Conservation (phyloP, 2,329 filamentous ascomycete genomes). For the Phoma sp. region DNA sequence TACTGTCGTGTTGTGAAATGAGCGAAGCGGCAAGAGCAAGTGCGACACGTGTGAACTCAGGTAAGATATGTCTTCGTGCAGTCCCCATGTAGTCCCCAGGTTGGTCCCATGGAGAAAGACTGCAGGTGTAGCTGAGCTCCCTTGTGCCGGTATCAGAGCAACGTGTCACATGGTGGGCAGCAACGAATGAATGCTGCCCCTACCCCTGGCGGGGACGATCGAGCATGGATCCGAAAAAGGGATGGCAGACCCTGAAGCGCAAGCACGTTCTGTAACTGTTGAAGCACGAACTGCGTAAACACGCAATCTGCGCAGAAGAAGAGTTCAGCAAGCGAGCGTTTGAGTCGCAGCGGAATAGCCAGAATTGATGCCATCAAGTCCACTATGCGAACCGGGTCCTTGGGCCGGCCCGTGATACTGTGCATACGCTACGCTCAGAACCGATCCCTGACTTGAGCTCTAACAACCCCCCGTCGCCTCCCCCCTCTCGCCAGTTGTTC, state of each 20-base stretch:
- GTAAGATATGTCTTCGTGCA: not conserved
- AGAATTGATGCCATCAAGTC: not conserved
- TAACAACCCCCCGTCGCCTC: slow-evolving; percentile 23
- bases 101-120: too few species aligned
- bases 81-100: too few species aligned
- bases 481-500: slow-evolving; percentile 22
- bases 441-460: slow-evolving; percentile 38
- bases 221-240: not conserved
- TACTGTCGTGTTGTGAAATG: not conserved
- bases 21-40: not conserved
- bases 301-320: not conserved
- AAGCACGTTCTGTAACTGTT: slow-evolving; percentile 9
- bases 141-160: not conserved
- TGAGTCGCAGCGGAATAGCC: not conserved
- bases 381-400: slow-evolving; percentile 13
- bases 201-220: too few species aligned
- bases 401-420: slow-evolving; percentile 15
- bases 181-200: too few species aligned
- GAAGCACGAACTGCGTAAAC: slow-evolving; percentile 1
- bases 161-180: too few species aligned
- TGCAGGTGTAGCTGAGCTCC: too few species aligned
- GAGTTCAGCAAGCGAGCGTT: not conserved
- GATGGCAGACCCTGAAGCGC: slow-evolving; percentile 7
- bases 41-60: slow-evolving; percentile 1
- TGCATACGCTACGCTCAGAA: slow-evolving; percentile 12